Base-by-base conservation (phyloP, 2,329 filamentous ascomycete species). In the Pseudocercospora eumusae region DNA sequence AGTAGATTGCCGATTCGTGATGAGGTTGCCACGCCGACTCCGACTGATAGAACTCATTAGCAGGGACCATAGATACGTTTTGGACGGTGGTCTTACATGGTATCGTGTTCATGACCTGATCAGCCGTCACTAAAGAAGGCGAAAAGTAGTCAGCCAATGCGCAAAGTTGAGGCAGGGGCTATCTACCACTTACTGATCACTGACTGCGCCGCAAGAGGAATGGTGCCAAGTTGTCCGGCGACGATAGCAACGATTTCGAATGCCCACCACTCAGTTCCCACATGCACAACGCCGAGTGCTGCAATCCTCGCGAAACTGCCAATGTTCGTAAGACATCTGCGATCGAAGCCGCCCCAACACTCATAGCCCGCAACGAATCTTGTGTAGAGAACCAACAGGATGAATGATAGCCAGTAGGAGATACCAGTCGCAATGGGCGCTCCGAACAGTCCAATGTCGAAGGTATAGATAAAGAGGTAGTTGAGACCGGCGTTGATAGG, bases 261-360 rank as follows among this genome's bases (percentile, higher is more conserved):
- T 0, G 92, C 92, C 92, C 92, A 96, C 92, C 91, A 96, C 76
- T 96, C 92, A 0, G 91, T 95, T 9, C 72, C 92, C 4, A 96
- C 90, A 66, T 96, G 92, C 3, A 96, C 78, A 45, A 96, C 82
- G 0, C 92, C 92, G 0, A 96, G 80, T 13, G 89, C 76, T 0
- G 92, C 90, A 3, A 96, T 84, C 9, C 86, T 85, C 1, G 89
- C 82, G 73, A 96, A 96, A 0, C 86, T 86, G 15, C 83, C 77
- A 15, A 90, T 80, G 69, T 93, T 89, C 1, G 83, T 79, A n/a
- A 90, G 73, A 1, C 88, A 88, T 53, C 82, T 83, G 3, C 82
- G 80, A 6, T 84, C 84, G 75, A 87, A 87, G 0, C 92, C 92
- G 50, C 66, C 89, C 92, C 92, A 96, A 75, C 90, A 92, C 68